phyloP scores from a whole-genome alignment of 1,284 basidiomycete genomes.

The Irpex lacteus region DNA sequence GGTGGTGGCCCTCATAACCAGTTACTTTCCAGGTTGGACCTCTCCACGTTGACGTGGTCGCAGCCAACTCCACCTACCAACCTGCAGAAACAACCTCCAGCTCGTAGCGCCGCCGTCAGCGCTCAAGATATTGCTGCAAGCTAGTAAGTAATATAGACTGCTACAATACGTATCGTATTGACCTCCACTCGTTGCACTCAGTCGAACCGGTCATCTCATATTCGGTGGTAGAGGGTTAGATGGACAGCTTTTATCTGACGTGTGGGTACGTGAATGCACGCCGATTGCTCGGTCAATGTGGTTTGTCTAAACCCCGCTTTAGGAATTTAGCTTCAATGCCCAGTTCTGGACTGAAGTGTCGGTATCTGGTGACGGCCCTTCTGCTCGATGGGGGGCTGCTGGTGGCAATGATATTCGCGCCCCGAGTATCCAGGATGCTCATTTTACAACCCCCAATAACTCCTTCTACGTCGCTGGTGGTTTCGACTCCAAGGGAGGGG shows the following conservation, averaged over 20 bases:
- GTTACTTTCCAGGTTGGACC: constrained; percentile 45
- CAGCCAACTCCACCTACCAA: constrained; percentile 46
- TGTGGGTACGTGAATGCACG: constrained; percentile 55
- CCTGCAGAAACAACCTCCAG: constrained; percentile 47
- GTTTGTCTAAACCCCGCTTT: constrained; percentile 2
- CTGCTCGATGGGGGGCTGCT: constrained; percentile 62
- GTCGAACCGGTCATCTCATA: constrained; percentile 69
- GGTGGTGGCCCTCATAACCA: neutral
- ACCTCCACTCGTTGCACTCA: constrained; percentile 25
- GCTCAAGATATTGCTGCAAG: constrained; percentile 73
- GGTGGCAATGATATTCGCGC: constrained; percentile 66
- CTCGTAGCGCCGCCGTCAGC: constrained; percentile 59
- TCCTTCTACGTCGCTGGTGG: constrained; percentile 71
- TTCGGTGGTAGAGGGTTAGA: constrained; percentile 61
- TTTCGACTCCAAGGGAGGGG: constrained; percentile 42
- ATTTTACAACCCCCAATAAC: constrained; percentile 53
- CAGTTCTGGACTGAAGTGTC: constrained; percentile 69
- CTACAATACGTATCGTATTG: neutral
- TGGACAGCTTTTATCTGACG: constrained; percentile 54
- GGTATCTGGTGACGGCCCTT: constrained; percentile 48
- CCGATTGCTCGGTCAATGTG: neutral
- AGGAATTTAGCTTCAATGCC: constrained; percentile 74
- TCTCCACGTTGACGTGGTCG: constrained; percentile 60
- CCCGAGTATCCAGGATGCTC: constrained; percentile 37
- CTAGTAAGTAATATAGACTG: constrained; percentile 51